Base-by-base conservation (phyloP, 768 basidiomycete genomes). In the Trametes elegans region DNA sequence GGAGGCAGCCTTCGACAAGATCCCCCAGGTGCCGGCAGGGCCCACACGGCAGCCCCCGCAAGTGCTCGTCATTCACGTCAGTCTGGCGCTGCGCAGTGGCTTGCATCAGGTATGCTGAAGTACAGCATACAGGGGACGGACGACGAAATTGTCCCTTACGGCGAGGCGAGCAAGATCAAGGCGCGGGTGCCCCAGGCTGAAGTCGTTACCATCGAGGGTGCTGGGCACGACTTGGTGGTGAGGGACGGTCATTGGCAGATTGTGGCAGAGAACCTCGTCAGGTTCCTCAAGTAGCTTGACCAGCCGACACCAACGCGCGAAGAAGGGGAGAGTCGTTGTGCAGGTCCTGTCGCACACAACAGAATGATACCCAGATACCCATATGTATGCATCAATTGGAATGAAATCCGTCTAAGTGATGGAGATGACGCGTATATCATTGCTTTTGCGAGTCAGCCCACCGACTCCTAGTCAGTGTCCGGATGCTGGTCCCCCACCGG, bases 61-160 rank as follows among this genome's bases (percentile, higher is more conserved):
- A 40, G 57, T 63, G 2, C 59, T 61, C 21, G 24, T 63, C 23
- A 50, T 63, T 6, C 62, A 63, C n/a, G 62, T 63, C 9, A 27
- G 59, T 3, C 29, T 40, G 9, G 24, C n/a, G 3, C 10, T 9
- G 40, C 35, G 10, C 23, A 10, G 26, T 14, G 14, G 8, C 10
- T 16, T 29, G 16, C 8, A 18, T 3, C 19, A 11, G 2, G 6
- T 28, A 3, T 32, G 19, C 10, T 26, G 32, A 31, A n/a, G n/a
- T 26, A 27, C 36, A n/a, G 18, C 7, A 26, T 6, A 5, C 57
- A 84, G 81, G 84, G 84, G n/a, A 85, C 84, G 2, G 71, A 74
- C 19, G 85, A 87, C 62, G 68, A 66, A 6, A 79, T 81, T 0
- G 83, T 87, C 2, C 73, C 76, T 3, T 75, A 77, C 28, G 75